These are phyloP conservation scores for Neovahlkampfia damariscottae DNA, from an alignment of 78 protist species.

Conservation along the genomic window DNA sequence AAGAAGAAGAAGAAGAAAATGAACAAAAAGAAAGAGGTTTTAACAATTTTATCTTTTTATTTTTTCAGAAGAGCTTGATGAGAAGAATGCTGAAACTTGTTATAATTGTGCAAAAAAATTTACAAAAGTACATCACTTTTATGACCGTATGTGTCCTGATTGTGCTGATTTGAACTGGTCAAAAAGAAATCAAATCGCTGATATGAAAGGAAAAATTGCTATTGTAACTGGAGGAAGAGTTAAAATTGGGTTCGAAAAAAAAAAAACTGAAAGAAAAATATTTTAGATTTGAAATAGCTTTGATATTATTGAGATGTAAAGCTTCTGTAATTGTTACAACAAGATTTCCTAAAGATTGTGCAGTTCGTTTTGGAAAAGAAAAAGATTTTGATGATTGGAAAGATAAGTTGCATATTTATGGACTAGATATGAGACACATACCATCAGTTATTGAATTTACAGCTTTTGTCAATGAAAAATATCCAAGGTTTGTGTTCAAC, in stretches of 20 bases:
- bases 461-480: no score
- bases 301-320: conserved; percentile 27
- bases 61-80: no score
- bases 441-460: conserved; percentile 2
- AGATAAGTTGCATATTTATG: conserved; percentile 17
- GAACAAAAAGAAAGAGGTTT: no score
- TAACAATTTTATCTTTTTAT: no score
- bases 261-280: conserved; percentile 17
- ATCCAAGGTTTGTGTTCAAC: no score
- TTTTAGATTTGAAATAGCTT: conserved; percentile 26
- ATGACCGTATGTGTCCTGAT: conserved; percentile 37
- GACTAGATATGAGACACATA: conserved; percentile 27
- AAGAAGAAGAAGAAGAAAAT: no score
- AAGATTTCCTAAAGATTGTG: conserved; percentile 52
- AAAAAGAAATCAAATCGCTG: conserved; percentile 24
- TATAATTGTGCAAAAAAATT: conserved; percentile 28
- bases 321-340: conserved; percentile 47
- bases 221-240: conserved; percentile 44
- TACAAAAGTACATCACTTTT: conserved; percentile 28
- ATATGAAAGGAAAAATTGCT: conserved; percentile 21
- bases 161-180: conserved; percentile 45
- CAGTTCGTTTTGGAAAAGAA: conserved; percentile 25
- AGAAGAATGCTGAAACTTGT: no score
- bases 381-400: conserved; percentile 22
- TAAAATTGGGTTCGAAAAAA: background rate